Conservation (phyloP, 257 asterid species). For the Petunia axillaris region DNA sequence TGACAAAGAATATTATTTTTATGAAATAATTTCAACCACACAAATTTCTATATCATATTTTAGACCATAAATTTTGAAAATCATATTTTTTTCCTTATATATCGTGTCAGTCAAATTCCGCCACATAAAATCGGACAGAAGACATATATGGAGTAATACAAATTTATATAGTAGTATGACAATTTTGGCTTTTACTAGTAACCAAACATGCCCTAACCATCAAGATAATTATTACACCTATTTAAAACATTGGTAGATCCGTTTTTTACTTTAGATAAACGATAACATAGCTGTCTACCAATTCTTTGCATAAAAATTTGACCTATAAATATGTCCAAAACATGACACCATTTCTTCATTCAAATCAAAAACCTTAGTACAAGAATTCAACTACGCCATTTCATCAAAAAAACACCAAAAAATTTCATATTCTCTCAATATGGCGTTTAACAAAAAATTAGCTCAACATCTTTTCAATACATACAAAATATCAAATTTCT, state of each 20-base stretch:
- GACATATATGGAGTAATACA: too few relatives aligned
- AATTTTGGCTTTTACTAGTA: too few relatives aligned
- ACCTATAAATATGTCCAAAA: slow-evolving; percentile 5
- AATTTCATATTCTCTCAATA: not conserved
- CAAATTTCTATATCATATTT: too few relatives aligned
- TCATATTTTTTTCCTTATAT: too few relatives aligned
- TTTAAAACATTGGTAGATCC: not conserved
- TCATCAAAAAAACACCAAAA: not conserved
- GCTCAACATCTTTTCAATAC: slow-evolving; percentile 13
- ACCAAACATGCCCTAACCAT: too few relatives aligned
- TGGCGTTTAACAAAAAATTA: slow-evolving; percentile 19
- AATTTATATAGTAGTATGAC: too few relatives aligned
- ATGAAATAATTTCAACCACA: too few relatives aligned
- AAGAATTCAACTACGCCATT: not conserved
- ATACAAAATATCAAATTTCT: slow-evolving; percentile 15
- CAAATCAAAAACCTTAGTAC: too few relatives aligned
- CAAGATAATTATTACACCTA: not conserved
- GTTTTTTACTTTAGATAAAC: not conserved
- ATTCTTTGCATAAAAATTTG: not conserved
- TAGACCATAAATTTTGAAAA: too few relatives aligned
- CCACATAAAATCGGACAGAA: too few relatives aligned
- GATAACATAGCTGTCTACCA: not conserved
- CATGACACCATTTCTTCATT: not conserved
- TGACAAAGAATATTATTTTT: too few relatives aligned
- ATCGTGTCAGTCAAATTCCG: too few relatives aligned